These are phyloP conservation scores for Mycena metata DNA, from an alignment of 768 basidiomycete species.

Conservation along the genomic window DNA sequence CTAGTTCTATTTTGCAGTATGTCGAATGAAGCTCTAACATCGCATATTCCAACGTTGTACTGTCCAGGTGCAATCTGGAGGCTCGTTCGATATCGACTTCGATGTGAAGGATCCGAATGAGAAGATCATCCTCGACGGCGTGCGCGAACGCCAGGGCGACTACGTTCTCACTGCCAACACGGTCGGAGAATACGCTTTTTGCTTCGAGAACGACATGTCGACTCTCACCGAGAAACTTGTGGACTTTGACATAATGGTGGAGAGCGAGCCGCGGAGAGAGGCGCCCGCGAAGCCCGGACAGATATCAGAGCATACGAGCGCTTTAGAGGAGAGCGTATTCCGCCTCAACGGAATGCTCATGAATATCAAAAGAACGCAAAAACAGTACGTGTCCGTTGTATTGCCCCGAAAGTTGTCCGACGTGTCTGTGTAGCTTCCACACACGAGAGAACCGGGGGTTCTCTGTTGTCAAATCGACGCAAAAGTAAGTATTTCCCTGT, in stretches of 20 bases:
- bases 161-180: slow-evolving; percentile 96
- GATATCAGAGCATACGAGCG: slow-evolving; percentile 92
- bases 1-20: slow-evolving; percentile 98
- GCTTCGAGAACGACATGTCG: slow-evolving; percentile 98
- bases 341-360: slow-evolving; percentile 88
- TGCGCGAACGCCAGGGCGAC: slow-evolving; percentile 94
- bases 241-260: slow-evolving; percentile 98
- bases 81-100: slow-evolving; percentile 96
- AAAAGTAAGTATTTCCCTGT: slow-evolving; percentile 64
- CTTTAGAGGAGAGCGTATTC: slow-evolving; percentile 96
- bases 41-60: slow-evolving; percentile 9
- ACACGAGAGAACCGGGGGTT: slow-evolving; percentile 96
- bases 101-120: slow-evolving; percentile 93
- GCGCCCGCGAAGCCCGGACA: slow-evolving; percentile 90
- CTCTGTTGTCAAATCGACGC: slow-evolving; percentile 90
- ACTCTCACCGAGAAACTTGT: slow-evolving; percentile 95
- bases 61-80: slow-evolving; percentile 92
- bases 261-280: slow-evolving; percentile 94
- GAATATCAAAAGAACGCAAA: slow-evolving; percentile 93
- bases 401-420: slow-evolving; percentile 8
- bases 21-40: slow-evolving; percentile 44
- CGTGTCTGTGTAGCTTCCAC: slow-evolving; percentile 76
- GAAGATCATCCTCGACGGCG: slow-evolving; percentile 88
- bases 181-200: slow-evolving; percentile 93
- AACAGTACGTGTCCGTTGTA: slow-evolving; percentile 76